Evolutionary conservation across 345 rosid genomes (phyloP).

Genomic region (Corymbia maculata): DNA sequence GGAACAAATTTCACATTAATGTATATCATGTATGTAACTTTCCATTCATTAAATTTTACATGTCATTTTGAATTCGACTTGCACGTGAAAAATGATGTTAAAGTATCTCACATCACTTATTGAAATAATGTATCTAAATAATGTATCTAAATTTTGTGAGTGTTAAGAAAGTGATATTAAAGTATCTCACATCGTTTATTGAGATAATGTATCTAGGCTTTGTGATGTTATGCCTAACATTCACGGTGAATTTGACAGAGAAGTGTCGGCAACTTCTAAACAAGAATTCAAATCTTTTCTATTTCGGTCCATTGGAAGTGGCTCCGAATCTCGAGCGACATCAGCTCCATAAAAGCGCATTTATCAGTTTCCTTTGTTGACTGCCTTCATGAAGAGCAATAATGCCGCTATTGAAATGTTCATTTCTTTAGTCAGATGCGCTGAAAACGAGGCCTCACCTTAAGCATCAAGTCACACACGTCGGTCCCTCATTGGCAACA

Average conservation of each 20-base stretch:
- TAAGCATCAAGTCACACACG: neutral
- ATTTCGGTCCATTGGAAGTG: neutral
- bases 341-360: neutral
- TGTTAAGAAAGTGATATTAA: neutral
- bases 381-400: neutral
- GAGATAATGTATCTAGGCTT: no score
- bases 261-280: neutral
- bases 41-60: accelerated
- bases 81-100: neutral
- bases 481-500: neutral
- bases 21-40: accelerated
- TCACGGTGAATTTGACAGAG: neutral
- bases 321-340: neutral
- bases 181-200: no score
- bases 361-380: neutral
- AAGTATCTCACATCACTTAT: accelerated
- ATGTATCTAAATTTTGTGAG: no score
- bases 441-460: neutral
- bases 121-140: no score
- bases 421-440: neutral
- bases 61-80: neutral
- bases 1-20: neutral
- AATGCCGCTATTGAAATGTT: no score
- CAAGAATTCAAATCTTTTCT: neutral
- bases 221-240: neutral